These are phyloP conservation scores for Vanrija humicola DNA, from an alignment of 1,284 basidiomycete genomes.

Conservation along the genomic window DNA sequence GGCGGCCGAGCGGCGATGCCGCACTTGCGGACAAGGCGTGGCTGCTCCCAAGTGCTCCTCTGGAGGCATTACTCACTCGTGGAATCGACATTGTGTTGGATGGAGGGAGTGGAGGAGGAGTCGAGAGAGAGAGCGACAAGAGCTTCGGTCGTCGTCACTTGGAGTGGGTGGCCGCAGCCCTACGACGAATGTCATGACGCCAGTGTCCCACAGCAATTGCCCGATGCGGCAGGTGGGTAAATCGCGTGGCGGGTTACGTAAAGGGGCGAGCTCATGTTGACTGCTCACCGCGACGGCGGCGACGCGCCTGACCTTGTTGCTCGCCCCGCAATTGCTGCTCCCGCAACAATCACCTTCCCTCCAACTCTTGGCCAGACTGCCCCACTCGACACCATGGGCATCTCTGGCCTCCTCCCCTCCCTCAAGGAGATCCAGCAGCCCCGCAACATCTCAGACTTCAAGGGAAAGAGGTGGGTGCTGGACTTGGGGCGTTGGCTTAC, in stretches of 20 bases:
- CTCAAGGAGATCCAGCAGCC: slow-evolving; percentile 83
- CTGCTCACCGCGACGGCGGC: too few relatives aligned
- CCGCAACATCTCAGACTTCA: slow-evolving; percentile 72
- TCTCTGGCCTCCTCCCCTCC: slow-evolving; percentile 85
- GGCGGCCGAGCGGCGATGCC: not conserved
- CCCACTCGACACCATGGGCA: slow-evolving; percentile 63
- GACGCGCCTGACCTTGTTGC: too few relatives aligned
- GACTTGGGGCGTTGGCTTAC: not conserved
- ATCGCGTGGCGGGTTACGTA: too few relatives aligned
- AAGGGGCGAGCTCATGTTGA: too few relatives aligned
- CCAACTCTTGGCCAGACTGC: not conserved
- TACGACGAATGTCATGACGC: not conserved
- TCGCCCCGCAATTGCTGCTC: too few relatives aligned
- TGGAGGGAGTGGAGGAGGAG: not conserved
- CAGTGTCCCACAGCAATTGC: not conserved
- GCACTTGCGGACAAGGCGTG: not conserved
- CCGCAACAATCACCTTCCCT: not conserved
- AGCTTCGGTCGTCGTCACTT: too few relatives aligned
- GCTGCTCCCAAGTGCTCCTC: not conserved
- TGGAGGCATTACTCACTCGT: slow-evolving; percentile 12
- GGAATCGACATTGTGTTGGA: slow-evolving; percentile 27
- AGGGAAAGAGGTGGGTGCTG: slow-evolving; percentile 61
- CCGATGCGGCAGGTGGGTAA: too few relatives aligned
- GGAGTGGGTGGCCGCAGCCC: too few relatives aligned
- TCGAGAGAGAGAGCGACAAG: not conserved